phyloP scores from a whole-genome alignment of 495 filamentous ascomycete species.

The Aspergillus coremiiformis region DNA sequence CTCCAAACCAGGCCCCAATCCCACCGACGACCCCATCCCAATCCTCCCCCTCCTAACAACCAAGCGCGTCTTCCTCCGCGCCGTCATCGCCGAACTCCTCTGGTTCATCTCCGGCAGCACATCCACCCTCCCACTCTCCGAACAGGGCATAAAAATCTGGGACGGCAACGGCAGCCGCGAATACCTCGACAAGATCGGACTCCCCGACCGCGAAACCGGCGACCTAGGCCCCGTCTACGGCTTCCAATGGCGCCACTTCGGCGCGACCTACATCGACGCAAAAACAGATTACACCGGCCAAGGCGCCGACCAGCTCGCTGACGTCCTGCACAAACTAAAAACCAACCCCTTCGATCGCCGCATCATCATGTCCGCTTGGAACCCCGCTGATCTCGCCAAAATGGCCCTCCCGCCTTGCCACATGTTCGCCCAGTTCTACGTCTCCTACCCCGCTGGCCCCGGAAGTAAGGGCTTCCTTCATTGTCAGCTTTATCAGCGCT shows the following conservation, averaged over 20 bases:
- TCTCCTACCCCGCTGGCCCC: conserved; percentile 57
- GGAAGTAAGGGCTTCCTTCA: conserved; percentile 56
- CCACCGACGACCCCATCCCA: conserved; percentile 34
- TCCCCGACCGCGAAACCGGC: conserved; percentile 70
- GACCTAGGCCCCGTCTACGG: conserved; percentile 96
- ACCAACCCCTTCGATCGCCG: conserved; percentile 79
- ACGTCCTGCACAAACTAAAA: conserved; percentile 74
- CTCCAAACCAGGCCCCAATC: conserved; percentile 43
- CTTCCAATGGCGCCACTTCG: conserved; percentile 99
- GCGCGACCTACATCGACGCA: conserved; percentile 75
- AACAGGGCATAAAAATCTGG: conserved; percentile 89
- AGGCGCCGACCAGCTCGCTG: conserved; percentile 85
- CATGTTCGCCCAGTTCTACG: conserved; percentile 99
- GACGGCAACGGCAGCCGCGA: conserved; percentile 90
- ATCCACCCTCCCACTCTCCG: conserved; percentile 63
- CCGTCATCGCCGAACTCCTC: conserved; percentile 86
- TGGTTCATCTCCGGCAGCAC: conserved; percentile 90
- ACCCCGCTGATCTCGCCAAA: conserved; percentile 71
- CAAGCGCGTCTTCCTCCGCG: conserved; percentile 90
- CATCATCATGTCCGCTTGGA: conserved; percentile 90
- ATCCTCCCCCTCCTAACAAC: conserved; percentile 91
- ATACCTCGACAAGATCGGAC: conserved; percentile 77
- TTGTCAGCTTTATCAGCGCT: conserved; percentile 87
- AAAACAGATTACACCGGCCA: conserved; percentile 77
- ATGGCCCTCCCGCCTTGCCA: conserved; percentile 98